Percentiles rank a stretch among this genome's conserved stretches.
Conservation (phyloP, 495 filamentous ascomycete genomes). For the Daldinia grandis region DNA sequence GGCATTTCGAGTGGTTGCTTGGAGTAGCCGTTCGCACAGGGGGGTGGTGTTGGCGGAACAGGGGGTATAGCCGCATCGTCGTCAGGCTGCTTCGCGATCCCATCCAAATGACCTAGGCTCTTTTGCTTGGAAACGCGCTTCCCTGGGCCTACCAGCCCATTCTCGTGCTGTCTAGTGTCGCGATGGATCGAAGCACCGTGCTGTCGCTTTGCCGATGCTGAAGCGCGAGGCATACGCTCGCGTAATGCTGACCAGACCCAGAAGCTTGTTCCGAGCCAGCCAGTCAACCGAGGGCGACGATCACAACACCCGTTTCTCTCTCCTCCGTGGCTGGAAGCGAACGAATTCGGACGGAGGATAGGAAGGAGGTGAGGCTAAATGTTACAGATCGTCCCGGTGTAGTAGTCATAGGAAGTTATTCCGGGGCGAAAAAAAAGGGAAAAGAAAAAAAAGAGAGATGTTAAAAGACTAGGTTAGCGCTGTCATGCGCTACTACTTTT, state of each 20-base stretch:
- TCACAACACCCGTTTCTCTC: constrained; percentile 25
- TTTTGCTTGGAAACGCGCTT: constrained; percentile 77
- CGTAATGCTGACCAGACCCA: constrained; percentile 55
- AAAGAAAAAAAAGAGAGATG: constrained; percentile 3
- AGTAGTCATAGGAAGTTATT: constrained; percentile 40
- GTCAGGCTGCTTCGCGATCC: constrained; percentile 60
- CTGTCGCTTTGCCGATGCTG: constrained; percentile 71
- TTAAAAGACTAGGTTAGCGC: constrained; percentile 15
- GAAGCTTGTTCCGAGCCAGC: constrained; percentile 61
- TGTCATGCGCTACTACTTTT: constrained; percentile 24
- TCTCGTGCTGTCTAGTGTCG: constrained; percentile 81
- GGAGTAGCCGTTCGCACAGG: constrained; percentile 49
- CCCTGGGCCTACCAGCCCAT: constrained; percentile 83
- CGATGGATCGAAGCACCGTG: constrained; percentile 70
- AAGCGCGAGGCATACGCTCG: constrained; percentile 75
- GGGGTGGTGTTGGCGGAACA: constrained; percentile 49
- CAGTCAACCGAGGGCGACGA: constrained; percentile 47
- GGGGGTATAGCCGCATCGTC: constrained; percentile 58
- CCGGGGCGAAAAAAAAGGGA: constrained; percentile 15
- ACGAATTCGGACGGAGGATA: constrained; percentile 8
- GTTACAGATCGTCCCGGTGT: constrained; percentile 8
- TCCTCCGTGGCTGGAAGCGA: background rate
- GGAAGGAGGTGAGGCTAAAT: constrained; percentile 10
- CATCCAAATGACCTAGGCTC: constrained; percentile 64
- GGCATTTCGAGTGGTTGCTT: constrained; percentile 53